Conservation (phyloP, 2,329 filamentous ascomycete species). For the Fusarium sp. region DNA sequence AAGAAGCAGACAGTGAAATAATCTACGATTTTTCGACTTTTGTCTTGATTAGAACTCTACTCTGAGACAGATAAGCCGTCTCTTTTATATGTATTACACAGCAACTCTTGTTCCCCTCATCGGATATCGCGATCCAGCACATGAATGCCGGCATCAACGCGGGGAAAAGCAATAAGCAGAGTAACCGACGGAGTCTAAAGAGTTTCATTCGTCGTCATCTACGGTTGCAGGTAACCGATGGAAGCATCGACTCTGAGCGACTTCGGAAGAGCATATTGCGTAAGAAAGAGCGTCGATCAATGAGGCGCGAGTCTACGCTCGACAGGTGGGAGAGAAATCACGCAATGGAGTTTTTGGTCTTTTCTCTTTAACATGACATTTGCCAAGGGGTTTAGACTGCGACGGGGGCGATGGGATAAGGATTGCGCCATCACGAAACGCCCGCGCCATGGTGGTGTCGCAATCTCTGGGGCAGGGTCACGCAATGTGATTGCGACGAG, state of each 20-base stretch:
- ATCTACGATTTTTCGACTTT: not conserved
- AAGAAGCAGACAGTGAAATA: not conserved
- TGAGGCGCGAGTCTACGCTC: not conserved
- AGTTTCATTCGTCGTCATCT: conserved; percentile 16
- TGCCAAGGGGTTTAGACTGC: not conserved
- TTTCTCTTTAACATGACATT: not conserved
- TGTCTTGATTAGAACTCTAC: not conserved
- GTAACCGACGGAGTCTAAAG: not conserved
- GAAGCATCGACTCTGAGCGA: not conserved
- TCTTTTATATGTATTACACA: conserved; percentile 32
- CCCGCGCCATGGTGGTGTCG: conserved; percentile 32
- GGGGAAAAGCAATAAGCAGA: conserved; percentile 19
- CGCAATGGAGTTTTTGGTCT: conserved; percentile 27
- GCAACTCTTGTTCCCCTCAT: not conserved
- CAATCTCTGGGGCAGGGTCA: conserved; percentile 41
- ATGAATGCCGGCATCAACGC: conserved; percentile 17
- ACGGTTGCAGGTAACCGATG: not conserved
- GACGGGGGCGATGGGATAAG: not conserved
- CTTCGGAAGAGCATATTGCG: conserved; percentile 26
- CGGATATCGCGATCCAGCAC: conserved; percentile 17
- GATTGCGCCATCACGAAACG: conserved; percentile 39
- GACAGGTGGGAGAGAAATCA: conserved; percentile 25
- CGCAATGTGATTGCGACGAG: conserved; percentile 33
- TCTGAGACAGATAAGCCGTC: not conserved
- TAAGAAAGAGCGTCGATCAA: conserved; percentile 15